Base-by-base conservation (phyloP, 2,329 filamentous ascomycete species). In the Achaetomium macrosporum region DNA sequence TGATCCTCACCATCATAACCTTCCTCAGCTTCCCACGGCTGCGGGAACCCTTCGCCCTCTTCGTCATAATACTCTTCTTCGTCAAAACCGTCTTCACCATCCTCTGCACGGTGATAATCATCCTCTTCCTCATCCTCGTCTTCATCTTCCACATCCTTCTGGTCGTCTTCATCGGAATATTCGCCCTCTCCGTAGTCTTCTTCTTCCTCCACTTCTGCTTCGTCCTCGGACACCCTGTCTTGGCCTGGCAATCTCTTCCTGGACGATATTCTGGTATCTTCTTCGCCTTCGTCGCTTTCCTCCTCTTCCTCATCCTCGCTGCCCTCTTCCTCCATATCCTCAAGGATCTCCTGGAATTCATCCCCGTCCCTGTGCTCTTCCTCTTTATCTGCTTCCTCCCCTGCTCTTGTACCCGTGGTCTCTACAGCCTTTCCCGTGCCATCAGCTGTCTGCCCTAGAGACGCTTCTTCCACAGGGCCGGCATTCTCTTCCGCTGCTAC, bases 21-120 rank as follows among this genome's bases (percentile, higher is more conserved):
- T 19, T 53, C 58, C 15, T 54, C 58, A 6, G 60, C 59, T 20
- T 61, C 58, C 53, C 57, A 57, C 4, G 48, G 12, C 31, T 29
- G 45, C 3, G 48, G 48, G 15, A 57, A 48, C 13, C 55, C 60
- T 29, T 61, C 58, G 17, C 60, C 55, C 19, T 59, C 58, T 36
- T 60, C 60, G 9, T 57, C 45, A 19, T 53, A 37, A n/a, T 55
- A 56, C 29, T 50, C 57, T 12, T 56, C 56, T 0, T 57, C 58
- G 3, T 55, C 57, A 2, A 47, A 53, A 7, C 57, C 63, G 31
- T 64, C 60, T 25, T 64, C 64, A 31, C 57, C 61, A n/a, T 62
- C 63, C 17, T 69, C 65, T 11, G 62, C 63, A 11, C 65, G 59
- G 43, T 60, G 62, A 56, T 61, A 62, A 4, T 63, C 57, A 50